These are phyloP conservation scores for Endoconidiophora polonica DNA, from an alignment of 2,329 filamentous ascomycete species.

Conservation along the genomic window DNA sequence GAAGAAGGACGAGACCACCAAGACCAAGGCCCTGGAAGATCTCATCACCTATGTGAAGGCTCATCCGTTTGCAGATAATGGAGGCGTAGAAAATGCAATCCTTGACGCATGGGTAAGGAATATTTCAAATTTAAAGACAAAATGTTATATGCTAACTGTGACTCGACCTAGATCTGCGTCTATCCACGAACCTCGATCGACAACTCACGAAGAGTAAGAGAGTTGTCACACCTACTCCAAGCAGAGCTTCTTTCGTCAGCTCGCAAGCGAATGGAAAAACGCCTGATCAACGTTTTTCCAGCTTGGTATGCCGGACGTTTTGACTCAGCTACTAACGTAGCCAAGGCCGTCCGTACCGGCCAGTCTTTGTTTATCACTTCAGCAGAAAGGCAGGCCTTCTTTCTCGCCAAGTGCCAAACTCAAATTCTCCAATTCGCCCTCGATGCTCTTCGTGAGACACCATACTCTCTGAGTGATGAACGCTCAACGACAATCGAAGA, in stretches of 20 bases:
- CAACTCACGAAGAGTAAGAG: conserved; percentile 70
- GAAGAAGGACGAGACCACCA: conserved; percentile 88
- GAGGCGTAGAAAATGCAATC: conserved; percentile 61
- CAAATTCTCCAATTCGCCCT: conserved; percentile 70
- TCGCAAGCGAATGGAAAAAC: conserved; percentile 69
- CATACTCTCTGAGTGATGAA: conserved; percentile 75
- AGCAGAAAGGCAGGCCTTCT: conserved; percentile 57
- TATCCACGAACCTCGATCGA: conserved; percentile 88
- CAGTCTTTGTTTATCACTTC: conserved; percentile 60
- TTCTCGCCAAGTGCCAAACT: conserved; percentile 68
- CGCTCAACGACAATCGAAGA: conserved; percentile 72
- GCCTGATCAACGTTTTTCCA: conserved; percentile 61
- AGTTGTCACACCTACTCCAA: conserved; percentile 66
- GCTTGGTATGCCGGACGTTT: conserved; percentile 85
- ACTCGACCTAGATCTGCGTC: conserved; percentile 46
- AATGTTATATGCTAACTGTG: not conserved
- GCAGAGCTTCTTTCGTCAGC: conserved; percentile 41
- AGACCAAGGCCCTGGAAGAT: conserved; percentile 79
- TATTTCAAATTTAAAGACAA: not conserved
- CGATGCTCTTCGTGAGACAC: conserved; percentile 64
- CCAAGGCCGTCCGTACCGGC: conserved; percentile 61
- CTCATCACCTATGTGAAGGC: conserved; percentile 47
- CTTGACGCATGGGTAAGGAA: conserved; percentile 65
- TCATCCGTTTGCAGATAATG: conserved; percentile 35
- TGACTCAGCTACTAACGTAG: conserved; percentile 64